These are phyloP conservation scores for Pleurotus eryngii DNA, from an alignment of 768 basidiomycete genomes.

Conservation along the genomic window DNA sequence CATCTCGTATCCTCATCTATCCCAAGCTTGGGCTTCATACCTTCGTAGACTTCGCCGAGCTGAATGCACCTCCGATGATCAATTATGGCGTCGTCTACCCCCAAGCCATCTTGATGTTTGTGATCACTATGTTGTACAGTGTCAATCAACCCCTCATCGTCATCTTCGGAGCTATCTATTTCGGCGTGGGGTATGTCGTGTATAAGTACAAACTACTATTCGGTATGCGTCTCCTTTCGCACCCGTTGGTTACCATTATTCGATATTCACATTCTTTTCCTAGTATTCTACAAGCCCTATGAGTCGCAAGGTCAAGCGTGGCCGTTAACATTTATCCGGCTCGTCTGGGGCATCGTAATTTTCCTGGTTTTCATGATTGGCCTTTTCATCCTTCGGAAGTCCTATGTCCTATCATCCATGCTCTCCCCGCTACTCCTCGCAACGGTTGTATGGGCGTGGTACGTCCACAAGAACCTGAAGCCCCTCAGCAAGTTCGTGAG, in stretches of 20 bases:
- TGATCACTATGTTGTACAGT: conserved; percentile 92
- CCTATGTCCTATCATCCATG: conserved; percentile 48
- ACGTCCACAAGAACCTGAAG: conserved; percentile 60
- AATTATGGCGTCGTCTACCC: conserved; percentile 98
- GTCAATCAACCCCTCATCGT: conserved; percentile 95
- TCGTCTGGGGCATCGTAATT: conserved; percentile 89
- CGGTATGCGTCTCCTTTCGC: conserved; percentile 45
- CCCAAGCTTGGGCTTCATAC: not conserved
- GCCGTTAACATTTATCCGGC: conserved; percentile 91
- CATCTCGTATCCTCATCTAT: not conserved
- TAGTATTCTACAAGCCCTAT: conserved; percentile 98
- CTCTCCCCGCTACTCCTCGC: conserved; percentile 72
- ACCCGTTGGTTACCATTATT: too few species aligned
- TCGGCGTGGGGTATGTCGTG: conserved; percentile 92
- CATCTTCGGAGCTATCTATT: conserved; percentile 93
- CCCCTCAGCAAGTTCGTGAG: conserved; percentile 82
- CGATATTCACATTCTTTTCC: not conserved
- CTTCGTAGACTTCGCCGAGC: conserved; percentile 81
- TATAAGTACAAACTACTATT: conserved; percentile 98
- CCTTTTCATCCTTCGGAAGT: conserved; percentile 69
- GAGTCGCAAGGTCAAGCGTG: conserved; percentile 97
- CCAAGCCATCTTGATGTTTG: conserved; percentile 93
- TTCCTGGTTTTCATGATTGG: conserved; percentile 98
- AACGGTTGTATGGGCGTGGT: conserved; percentile 81
- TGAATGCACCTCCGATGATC: conserved; percentile 97